Conservation (phyloP, 2,329 filamentous ascomycete species). For the Cladophialophora carrionii region DNA sequence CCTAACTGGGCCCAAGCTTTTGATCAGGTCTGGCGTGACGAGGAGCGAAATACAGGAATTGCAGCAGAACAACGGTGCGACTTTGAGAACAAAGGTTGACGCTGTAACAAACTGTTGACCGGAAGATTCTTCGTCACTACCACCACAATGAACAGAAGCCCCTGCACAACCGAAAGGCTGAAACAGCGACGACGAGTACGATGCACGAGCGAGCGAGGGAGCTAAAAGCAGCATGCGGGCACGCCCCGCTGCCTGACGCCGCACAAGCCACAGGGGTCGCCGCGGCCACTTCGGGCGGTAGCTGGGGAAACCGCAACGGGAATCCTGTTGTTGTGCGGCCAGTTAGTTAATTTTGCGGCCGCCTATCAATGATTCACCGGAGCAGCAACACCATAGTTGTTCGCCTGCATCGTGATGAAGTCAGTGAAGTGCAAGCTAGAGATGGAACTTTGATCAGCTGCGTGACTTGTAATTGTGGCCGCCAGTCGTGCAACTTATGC, state of each 20-base stretch:
- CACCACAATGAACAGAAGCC: neutral
- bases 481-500: neutral
- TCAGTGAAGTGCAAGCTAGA: neutral
- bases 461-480: neutral
- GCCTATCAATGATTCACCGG: no score
- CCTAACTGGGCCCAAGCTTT: neutral
- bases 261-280: constrained; percentile 8
- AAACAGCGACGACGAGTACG: neutral
- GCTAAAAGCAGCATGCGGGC: neutral
- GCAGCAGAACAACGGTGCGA: neutral
- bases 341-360: neutral
- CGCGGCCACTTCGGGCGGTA: constrained; percentile 8
- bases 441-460: neutral
- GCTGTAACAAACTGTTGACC: neutral
- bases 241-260: neutral
- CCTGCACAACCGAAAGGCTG: constrained; percentile 13
- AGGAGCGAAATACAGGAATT: neutral
- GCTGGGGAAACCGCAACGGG: constrained; percentile 18
- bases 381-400: no score
- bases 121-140: neutral
- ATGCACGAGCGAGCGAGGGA: neutral
- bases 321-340: neutral
- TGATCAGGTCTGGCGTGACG: neutral
- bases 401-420: neutral
- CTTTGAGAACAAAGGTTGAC: neutral